Evolutionary conservation across 768 basidiomycete genomes (phyloP), one percentile per base, ranked within the genome.

Genomic region (Agrocybe chaxingu): DNA sequence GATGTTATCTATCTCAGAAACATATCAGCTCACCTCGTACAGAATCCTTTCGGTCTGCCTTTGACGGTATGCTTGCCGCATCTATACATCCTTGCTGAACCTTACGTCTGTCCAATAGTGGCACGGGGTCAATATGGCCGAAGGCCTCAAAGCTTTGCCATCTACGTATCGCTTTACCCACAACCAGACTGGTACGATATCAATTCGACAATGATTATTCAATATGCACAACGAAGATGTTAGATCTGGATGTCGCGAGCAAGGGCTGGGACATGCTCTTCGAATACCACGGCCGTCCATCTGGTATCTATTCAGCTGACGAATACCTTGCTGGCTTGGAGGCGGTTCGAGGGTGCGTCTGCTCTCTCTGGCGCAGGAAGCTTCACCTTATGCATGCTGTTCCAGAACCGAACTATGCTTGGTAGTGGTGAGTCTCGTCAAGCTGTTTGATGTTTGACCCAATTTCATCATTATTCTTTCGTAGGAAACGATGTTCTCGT

Each of bases 401-500:
- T 31, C 3, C 47, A 80, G 79, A 40, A 80, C 80, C 1, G 79
- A 82, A 50, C 65, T 80, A 2, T 82, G 79, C 54, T 57, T 79
- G 3, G 76, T 80, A 8, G 79, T 80, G 53, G 77, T 77, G 54
- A 9, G 74, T 70, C 29, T 24, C 11, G 8, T 31, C 8, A 33
- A 44, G 3, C 18, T 16, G 7, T 34, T 31, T 19, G 12, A 41
- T 36, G 7, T 16, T 9, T 30, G 12, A 24, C 24, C 5, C 24
- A 5, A 24, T 35, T 43, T 40, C 18, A 18, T 18, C 30, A 8
- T 4, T 38, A 16, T 6, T 48, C 13, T 18, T n/a, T 41, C 36
- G 1, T 45, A 79, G 78, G 80, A 81, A 73, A 77, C 79, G 4
- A 80, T 82, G 79, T 80, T 80, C 62, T 80, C 79, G 76, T 78